These are phyloP conservation scores for Urostyla sp. DNA, from an alignment of 73 alveolate species.

Conservation along the genomic window DNA sequence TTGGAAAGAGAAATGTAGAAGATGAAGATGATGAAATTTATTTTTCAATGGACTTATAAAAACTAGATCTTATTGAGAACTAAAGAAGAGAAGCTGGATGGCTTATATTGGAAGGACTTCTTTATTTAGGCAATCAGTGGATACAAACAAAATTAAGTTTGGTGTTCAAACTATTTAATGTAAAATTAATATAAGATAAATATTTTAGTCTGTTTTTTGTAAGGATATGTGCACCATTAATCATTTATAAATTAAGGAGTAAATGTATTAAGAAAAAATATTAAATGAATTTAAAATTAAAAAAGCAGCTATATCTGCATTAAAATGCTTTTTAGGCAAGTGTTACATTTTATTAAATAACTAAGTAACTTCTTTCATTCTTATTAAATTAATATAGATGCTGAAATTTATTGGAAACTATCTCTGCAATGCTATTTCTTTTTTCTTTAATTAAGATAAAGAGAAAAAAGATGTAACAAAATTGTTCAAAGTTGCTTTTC, in stretches of 20 bases:
- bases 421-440: constrained; percentile 39
- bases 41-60: constrained; percentile 37
- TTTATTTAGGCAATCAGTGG: constrained; percentile 69
- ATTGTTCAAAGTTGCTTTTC: constrained; percentile 27
- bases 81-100: constrained; percentile 76
- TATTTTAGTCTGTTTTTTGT: constrained; percentile 59
- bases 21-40: constrained; percentile 68
- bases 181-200: not conserved
- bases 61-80: constrained; percentile 53
- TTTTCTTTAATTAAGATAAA: constrained; percentile 46
- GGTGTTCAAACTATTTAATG: constrained; percentile 64
- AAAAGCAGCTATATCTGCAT: constrained; percentile 63
- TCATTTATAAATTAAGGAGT: constrained; percentile 34
- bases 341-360: constrained; percentile 59
- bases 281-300: constrained; percentile 66
- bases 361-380: not conserved
- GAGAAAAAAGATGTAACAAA: constrained; percentile 55
- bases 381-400: not conserved
- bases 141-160: constrained; percentile 48
- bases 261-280: constrained; percentile 46
- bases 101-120: constrained; percentile 67
- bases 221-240: constrained; percentile 69
- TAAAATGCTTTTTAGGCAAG: constrained; percentile 36
- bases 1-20: constrained; percentile 47
- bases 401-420: constrained; percentile 51